Evolutionary conservation across 2,329 filamentous ascomycete species (phyloP).

Genomic region (Fonsecaea nubica): DNA sequence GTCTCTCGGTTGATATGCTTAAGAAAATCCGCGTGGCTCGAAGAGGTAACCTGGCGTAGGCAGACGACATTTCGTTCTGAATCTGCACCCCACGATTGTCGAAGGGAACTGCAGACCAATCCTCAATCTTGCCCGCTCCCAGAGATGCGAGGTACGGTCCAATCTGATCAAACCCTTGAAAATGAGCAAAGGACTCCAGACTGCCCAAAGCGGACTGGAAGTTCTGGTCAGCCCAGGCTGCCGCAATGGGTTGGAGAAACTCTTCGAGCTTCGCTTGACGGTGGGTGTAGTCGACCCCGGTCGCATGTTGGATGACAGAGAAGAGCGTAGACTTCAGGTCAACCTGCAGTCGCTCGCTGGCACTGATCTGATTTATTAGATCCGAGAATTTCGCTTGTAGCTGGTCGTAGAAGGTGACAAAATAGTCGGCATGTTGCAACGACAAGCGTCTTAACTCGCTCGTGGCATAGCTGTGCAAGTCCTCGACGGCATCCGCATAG

Average conservation of each 20-base stretch:
- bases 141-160: conserved; percentile 77
- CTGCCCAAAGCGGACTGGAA: conserved; percentile 73
- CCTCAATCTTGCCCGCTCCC: conserved; percentile 74
- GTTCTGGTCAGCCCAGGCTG: conserved; percentile 76
- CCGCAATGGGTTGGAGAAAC: conserved; percentile 82
- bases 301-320: conserved; percentile 90
- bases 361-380: conserved; percentile 72
- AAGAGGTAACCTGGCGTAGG: conserved; percentile 72
- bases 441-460: conserved; percentile 88
- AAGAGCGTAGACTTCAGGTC: conserved; percentile 91
- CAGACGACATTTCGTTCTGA: conserved; percentile 78
- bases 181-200: conserved; percentile 78
- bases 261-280: conserved; percentile 74
- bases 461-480: conserved; percentile 83
- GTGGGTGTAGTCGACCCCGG: conserved; percentile 71
- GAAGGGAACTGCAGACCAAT: conserved; percentile 81
- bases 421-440: conserved; percentile 87
- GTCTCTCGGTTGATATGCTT: conserved; percentile 88
- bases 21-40: conserved; percentile 89
- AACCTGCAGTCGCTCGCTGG: conserved; percentile 83
- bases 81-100: conserved; percentile 80
- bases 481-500: conserved; percentile 88
- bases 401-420: conserved; percentile 85
- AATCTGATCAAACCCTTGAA: conserved; percentile 80
- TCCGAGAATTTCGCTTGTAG: conserved; percentile 83